These are phyloP conservation scores for Cryptococcus jaspeensis DNA, from an alignment of 1,284 basidiomycete species.

Conservation along the genomic window DNA sequence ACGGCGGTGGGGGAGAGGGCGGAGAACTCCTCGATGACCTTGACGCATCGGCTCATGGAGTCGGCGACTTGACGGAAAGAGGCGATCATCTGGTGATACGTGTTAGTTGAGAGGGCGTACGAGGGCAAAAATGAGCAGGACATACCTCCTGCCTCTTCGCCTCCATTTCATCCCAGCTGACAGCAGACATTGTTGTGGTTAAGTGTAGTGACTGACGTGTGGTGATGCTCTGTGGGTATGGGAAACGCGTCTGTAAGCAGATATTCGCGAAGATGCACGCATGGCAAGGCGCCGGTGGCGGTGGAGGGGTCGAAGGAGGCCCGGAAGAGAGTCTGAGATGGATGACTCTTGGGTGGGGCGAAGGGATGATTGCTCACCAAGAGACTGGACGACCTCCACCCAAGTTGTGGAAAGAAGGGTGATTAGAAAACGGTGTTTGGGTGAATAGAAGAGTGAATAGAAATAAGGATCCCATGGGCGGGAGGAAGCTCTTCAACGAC, in stretches of 20 bases:
- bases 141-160: slow-evolving; percentile 47
- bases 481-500: background rate
- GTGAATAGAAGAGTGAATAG: background rate
- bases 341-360: background rate
- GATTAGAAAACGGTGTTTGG: slow-evolving; percentile 1
- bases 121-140: background rate
- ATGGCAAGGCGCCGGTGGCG: too few relatives aligned
- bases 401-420: slow-evolving; percentile 1
- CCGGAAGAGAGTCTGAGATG: too few relatives aligned
- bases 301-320: too few relatives aligned
- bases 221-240: too few relatives aligned
- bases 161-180: slow-evolving; percentile 48
- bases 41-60: slow-evolving; percentile 48
- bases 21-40: slow-evolving; percentile 50
- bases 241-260: too few relatives aligned
- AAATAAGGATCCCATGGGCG: background rate
- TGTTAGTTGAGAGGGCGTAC: background rate
- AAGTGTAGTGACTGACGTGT: too few relatives aligned
- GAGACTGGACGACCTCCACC: slow-evolving; percentile 17
- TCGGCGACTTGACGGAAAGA: slow-evolving; percentile 49
- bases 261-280: too few relatives aligned
- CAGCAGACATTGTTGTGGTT: slow-evolving; percentile 24
- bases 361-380: background rate
- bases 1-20: slow-evolving; percentile 37
- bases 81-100: slow-evolving; percentile 45